A percentile compares a stretch with the other conserved stretches of the same genome.
These are phyloP conservation scores for Mytilinidion resinicola DNA, from an alignment of 495 filamentous ascomycete genomes.

Conservation along the genomic window DNA sequence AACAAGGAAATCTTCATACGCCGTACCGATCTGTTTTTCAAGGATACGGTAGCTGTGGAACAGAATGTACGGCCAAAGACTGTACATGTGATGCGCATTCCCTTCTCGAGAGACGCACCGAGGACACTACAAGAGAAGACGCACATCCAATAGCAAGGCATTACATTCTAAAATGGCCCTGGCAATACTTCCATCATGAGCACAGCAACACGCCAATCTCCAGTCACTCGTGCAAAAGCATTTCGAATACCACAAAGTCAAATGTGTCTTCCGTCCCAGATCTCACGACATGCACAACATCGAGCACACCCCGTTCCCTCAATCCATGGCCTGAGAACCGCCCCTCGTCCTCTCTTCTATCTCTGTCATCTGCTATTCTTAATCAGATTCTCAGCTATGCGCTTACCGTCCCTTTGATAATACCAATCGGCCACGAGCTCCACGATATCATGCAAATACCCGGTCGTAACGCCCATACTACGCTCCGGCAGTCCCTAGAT, in stretches of 20 bases:
- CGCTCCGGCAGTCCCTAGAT: slow-evolving; percentile 5
- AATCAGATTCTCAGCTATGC: slow-evolving; percentile 17
- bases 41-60: no score
- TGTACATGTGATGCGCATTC: neutral
- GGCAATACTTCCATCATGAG: neutral
- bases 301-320: neutral
- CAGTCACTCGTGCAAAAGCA: neutral
- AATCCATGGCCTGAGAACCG: neutral
- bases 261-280: neutral
- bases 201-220: neutral
- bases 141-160: neutral
- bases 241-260: neutral
- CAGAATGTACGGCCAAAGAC: neutral
- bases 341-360: neutral
- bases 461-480: slow-evolving; percentile 6
- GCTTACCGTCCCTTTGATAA: slow-evolving; percentile 6
- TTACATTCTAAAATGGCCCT: neutral
- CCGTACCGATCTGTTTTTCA: neutral
- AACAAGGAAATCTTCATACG: neutral
- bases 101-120: neutral
- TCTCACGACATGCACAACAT: neutral
- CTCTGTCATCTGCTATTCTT: neutral
- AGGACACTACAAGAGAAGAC: neutral
- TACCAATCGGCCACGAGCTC: slow-evolving; percentile 7
- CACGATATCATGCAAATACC: slow-evolving; percentile 1